Percentiles rank a stretch among this genome's conserved stretches.
phyloP scores from a whole-genome alignment of 2,329 filamentous ascomycete species.

The Diaporthe ampelina region DNA sequence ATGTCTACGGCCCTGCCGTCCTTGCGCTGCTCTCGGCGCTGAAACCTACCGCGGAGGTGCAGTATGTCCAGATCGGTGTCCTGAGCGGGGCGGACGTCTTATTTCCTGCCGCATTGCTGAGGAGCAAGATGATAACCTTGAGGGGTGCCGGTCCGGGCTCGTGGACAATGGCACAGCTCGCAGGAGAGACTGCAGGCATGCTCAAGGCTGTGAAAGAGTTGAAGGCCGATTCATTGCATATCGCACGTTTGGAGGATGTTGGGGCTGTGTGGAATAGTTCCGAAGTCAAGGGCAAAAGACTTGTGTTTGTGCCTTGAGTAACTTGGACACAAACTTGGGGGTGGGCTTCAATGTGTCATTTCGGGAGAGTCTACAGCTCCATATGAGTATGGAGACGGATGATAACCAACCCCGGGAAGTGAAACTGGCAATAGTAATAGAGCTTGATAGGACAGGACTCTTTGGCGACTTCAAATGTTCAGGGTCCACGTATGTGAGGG shows the following conservation, averaged over 20 bases:
- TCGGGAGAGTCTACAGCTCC: too few species aligned
- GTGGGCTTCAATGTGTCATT: too few species aligned
- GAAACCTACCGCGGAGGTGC: constrained; percentile 57
- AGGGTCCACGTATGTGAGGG: background rate
- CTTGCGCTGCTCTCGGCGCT: constrained; percentile 58
- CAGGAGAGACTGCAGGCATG: constrained; percentile 48
- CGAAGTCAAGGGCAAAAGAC: constrained; percentile 12
- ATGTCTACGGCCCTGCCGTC: constrained; percentile 65
- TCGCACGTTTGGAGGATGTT: constrained; percentile 38
- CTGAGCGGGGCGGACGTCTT: constrained; percentile 54
- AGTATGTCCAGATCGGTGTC: constrained; percentile 67
- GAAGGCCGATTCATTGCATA: constrained; percentile 51
- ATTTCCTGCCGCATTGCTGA: constrained; percentile 59
- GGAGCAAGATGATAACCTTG: constrained; percentile 63
- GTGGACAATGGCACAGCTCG: constrained; percentile 53
- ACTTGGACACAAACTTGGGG: background rate
- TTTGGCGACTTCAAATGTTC: too few species aligned
- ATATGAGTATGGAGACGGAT: too few species aligned
- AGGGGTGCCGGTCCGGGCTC: constrained; percentile 61
- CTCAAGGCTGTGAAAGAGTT: constrained; percentile 49
- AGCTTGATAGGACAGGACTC: background rate
- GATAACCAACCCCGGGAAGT: too few species aligned
- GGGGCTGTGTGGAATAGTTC: constrained; percentile 24
- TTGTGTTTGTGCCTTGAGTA: constrained; percentile 10
- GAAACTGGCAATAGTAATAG: background rate